Base-by-base conservation (phyloP, 108 stramenopile species). In the Parietichytrium sp. region DNA sequence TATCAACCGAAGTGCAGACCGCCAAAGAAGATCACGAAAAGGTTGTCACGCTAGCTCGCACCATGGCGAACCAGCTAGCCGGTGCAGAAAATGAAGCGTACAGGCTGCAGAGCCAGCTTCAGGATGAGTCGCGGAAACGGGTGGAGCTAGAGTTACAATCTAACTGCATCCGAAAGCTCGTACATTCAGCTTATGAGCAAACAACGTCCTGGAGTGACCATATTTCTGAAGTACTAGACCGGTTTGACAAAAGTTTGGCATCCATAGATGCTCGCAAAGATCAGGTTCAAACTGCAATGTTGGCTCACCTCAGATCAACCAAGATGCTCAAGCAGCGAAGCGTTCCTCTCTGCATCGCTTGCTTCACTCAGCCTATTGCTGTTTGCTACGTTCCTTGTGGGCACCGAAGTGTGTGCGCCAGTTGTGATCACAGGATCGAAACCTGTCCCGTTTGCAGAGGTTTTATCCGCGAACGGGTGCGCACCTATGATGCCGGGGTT, bases 401-500 rank as follows among this genome's bases (percentile, higher is more conserved):
- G 6, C 61, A 72, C 20, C 61, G 61, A 16, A 72, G 61, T 25
- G 61, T 72, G 8, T 72, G 61, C 20, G 2, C 61, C 20, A 6
- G 23, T 20, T 72, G 61, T 27, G 61, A 72, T 38, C 18, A 33
- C 20, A 16, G 42, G 20, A 36, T 72, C 2, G 6, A 20, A n/a
- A 42, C 2, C 13, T 72, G 61, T 20, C 61, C 61, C 3, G 61
- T 72, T 33, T 72, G 61, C 42, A 33, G 61, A 1, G 33, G 38
- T 6, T 10, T 2, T 1, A 72, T 72, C 25, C 61, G 61, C 42
- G 61, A 72, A 42, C 61, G 61, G 38, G 61, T 72, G 10, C 61
- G 61, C 8, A 72, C 61, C 3, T 72, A 25, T 72, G 61, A 72
- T 25, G 61, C 61, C 20, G 61, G 61, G n/a, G 61, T 72, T n/a